These are phyloP conservation scores for Tillandsia fasciculata DNA, from an alignment of 176 grass and related monocot species.

Conservation along the genomic window DNA sequence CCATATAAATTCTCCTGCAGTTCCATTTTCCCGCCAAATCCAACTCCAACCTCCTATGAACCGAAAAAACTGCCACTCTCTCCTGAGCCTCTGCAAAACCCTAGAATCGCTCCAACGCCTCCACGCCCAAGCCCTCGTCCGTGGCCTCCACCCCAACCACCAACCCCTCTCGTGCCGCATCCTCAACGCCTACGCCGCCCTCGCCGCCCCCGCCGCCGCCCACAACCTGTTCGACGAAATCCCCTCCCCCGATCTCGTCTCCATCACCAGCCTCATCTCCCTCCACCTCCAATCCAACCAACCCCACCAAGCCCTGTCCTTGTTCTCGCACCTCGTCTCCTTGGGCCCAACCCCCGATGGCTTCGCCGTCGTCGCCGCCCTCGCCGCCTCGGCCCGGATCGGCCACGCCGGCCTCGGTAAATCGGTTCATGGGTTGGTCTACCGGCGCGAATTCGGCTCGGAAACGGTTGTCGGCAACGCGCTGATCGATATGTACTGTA, in stretches of 20 bases:
- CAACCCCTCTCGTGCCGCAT: constrained; percentile 52
- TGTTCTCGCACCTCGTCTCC: constrained; percentile 2
- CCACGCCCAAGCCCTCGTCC: constrained; percentile 25
- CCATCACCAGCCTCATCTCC: constrained; percentile 49
- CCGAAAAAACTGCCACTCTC: constrained; percentile 22
- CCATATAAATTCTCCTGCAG: neutral
- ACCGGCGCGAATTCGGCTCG: constrained; percentile 15
- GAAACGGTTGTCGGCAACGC: constrained; percentile 42
- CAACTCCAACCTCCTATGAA: constrained; percentile 19
- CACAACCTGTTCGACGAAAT: constrained; percentile 39
- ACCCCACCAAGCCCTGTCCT: constrained; percentile 25
- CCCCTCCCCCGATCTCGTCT: constrained; percentile 46
- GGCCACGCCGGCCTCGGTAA: constrained; percentile 6
- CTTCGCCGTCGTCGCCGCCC: constrained; percentile 29
- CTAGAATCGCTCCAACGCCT: constrained; percentile 32
- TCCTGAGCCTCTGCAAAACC: constrained; percentile 30
- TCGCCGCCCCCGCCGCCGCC: neutral
- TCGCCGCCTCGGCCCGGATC: constrained; percentile 16
- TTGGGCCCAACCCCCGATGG: constrained; percentile 24
- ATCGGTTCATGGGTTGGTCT: constrained; percentile 26
- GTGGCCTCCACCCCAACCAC: constrained; percentile 28
- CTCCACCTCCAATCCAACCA: constrained; percentile 21
- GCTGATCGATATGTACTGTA: constrained; percentile 48
- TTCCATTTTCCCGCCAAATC: neutral
- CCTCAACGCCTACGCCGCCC: constrained; percentile 33